Evolutionary conservation across 176 grass and related monocot genomes (phyloP).

Genomic region (Aegilops sharonensis): DNA sequence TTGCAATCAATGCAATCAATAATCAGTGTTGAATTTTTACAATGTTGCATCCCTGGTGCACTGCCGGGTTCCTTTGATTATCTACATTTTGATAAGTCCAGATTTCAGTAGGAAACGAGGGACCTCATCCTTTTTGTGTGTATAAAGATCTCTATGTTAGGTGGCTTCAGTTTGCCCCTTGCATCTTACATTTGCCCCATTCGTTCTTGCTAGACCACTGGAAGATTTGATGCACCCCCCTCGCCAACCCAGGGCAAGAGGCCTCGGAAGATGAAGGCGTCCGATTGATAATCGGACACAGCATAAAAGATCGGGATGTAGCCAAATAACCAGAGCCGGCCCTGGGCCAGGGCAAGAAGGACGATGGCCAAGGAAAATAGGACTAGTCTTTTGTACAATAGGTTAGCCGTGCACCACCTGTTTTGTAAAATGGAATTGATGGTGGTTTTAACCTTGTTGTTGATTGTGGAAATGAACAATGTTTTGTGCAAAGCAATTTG

Average conservation of each 20-base stretch:
- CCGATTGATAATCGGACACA: conserved; percentile 50
- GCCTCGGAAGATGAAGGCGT: conserved; percentile 83
- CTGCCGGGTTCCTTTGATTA: background rate
- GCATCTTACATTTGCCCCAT: conserved; percentile 1
- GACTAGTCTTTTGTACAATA: background rate
- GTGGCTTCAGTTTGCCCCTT: background rate
- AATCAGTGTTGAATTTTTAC: background rate
- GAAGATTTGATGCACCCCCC: conserved; percentile 82
- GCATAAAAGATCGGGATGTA: background rate
- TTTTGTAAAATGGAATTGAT: background rate
- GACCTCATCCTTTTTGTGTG: background rate
- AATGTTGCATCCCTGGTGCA: background rate
- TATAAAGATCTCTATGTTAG: background rate
- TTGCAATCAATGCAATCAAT: background rate
- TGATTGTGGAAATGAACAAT: background rate
- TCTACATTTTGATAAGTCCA: background rate
- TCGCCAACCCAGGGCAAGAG: conserved; percentile 86
- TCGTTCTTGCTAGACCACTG: conserved; percentile 46
- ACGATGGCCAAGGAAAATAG: background rate
- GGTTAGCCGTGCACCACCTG: background rate
- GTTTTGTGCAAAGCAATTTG: background rate
- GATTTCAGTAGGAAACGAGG: background rate
- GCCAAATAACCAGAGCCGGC: background rate
- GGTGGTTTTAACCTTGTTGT: background rate
- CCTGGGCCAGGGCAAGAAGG: background rate